Percentiles rank a stretch among this genome's conserved stretches.
phyloP scores from a whole-genome alignment of 169 alveolate genomes.

The Cryptosporidium ubiquitum region DNA sequence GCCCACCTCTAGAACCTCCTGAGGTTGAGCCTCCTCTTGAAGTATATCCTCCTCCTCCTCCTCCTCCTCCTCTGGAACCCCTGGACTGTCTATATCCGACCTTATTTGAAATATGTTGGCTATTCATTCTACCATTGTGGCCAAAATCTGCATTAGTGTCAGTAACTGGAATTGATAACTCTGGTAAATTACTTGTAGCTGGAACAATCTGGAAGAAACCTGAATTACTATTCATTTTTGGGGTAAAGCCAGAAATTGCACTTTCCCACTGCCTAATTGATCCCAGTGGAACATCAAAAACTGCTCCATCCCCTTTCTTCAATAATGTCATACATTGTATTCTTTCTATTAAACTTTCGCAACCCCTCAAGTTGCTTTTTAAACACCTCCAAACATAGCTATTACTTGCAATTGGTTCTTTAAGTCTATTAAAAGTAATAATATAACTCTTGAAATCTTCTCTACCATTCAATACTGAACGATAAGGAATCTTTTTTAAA shows the following conservation, averaged over 20 bases:
- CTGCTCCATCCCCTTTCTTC: slow-evolving; percentile 69
- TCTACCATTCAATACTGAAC: slow-evolving; percentile 76
- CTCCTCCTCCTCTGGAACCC: neutral
- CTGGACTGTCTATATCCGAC: slow-evolving; percentile 56
- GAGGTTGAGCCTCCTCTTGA: slow-evolving; percentile 8
- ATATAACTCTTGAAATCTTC: slow-evolving; percentile 75
- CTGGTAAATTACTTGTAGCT: slow-evolving; percentile 66
- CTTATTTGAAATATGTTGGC: slow-evolving; percentile 63
- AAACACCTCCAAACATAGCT: slow-evolving; percentile 66
- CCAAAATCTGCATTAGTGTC: slow-evolving; percentile 32
- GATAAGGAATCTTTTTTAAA: slow-evolving; percentile 31
- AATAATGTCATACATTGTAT: slow-evolving; percentile 69
- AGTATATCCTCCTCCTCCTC: slow-evolving; percentile 1
- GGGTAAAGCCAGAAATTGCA: slow-evolving; percentile 40
- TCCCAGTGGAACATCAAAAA: slow-evolving; percentile 65
- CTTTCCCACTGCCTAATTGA: slow-evolving; percentile 51
- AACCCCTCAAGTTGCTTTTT: slow-evolving; percentile 48
- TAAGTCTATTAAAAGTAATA: slow-evolving; percentile 44
- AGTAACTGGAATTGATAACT: slow-evolving; percentile 38
- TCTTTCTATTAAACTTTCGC: slow-evolving; percentile 51
- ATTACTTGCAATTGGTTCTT: slow-evolving; percentile 48
- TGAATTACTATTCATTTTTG: neutral
- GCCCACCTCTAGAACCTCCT: slow-evolving; percentile 18
- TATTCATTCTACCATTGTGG: slow-evolving; percentile 58
- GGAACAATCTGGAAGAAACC: slow-evolving; percentile 32